These are phyloP conservation scores for Endoconidiophora laricicola DNA, from an alignment of 2,329 filamentous ascomycete genomes.

Conservation along the genomic window DNA sequence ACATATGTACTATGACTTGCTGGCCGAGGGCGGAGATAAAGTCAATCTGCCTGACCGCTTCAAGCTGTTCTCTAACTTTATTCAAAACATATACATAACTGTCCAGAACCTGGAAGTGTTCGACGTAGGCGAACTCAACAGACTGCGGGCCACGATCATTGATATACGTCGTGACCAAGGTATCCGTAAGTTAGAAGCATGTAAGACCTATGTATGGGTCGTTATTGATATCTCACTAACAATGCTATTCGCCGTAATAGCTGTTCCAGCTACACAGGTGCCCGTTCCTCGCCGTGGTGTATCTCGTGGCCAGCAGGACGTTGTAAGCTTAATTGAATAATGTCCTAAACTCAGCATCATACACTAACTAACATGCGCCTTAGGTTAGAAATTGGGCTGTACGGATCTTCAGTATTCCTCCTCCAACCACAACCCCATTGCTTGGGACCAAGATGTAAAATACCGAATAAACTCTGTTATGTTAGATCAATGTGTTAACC, in stretches of 20 bases:
- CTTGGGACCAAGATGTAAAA: constrained; percentile 23
- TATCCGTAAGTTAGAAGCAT: neutral
- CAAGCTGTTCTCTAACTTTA: neutral
- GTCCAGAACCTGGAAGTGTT: neutral
- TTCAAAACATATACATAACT: neutral
- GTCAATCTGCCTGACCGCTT: neutral
- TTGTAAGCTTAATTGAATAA: neutral
- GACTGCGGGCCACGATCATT: neutral
- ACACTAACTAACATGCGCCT: neutral
- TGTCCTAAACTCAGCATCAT: neutral
- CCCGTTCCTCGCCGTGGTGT: neutral
- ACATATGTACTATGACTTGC: constrained; percentile 40
- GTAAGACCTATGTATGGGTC: too few relatives aligned
- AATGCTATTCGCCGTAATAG: neutral
- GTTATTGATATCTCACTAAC: neutral
- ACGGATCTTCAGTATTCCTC: constrained; percentile 38
- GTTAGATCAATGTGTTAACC: too few relatives aligned
- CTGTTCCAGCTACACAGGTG: neutral
- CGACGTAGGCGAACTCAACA: neutral
- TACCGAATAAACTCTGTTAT: too few relatives aligned
- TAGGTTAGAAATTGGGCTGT: constrained; percentile 43
- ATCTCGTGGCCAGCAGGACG: neutral
- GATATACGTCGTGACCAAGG: neutral
- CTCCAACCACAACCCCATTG: constrained; percentile 34
- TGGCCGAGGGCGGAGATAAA: constrained; percentile 25